Conservation (phyloP, 2,329 filamentous ascomycete species). For the Pseudopyrenochaeta lycopersici region DNA sequence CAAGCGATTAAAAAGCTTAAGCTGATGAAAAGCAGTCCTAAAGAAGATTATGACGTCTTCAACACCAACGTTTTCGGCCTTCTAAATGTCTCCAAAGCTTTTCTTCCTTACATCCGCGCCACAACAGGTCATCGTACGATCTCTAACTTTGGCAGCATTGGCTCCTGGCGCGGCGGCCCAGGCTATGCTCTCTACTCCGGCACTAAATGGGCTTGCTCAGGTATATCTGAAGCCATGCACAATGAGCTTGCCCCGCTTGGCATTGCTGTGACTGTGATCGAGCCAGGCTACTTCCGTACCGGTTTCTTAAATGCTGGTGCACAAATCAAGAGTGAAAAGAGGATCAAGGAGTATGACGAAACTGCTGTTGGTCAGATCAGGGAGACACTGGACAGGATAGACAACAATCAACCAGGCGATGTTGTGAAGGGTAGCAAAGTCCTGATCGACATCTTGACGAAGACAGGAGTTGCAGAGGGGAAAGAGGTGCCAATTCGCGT, state of each 20-base stretch:
- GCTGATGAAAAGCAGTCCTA: slow-evolving; percentile 28
- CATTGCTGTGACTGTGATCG: slow-evolving; percentile 57
- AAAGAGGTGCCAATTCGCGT: slow-evolving; percentile 63
- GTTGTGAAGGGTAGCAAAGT: slow-evolving; percentile 62
- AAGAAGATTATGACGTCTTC: slow-evolving; percentile 55
- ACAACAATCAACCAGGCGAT: slow-evolving; percentile 65
- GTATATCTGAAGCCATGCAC: slow-evolving; percentile 54
- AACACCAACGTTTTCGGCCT: slow-evolving; percentile 65
- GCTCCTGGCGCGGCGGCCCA: slow-evolving; percentile 50
- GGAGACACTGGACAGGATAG: slow-evolving; percentile 41
- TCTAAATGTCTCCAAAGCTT: slow-evolving; percentile 59
- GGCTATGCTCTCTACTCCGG: slow-evolving; percentile 57
- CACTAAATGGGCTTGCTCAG: slow-evolving; percentile 57
- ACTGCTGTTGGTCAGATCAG: slow-evolving; percentile 46
- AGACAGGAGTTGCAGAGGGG: slow-evolving; percentile 58
- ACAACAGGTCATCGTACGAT: slow-evolving; percentile 53
- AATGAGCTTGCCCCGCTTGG: slow-evolving; percentile 56
- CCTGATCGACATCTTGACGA: slow-evolving; percentile 65
- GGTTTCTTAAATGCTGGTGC: slow-evolving; percentile 51
- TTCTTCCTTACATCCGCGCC: slow-evolving; percentile 58
- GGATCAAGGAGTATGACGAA: slow-evolving; percentile 43
- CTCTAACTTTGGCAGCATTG: slow-evolving; percentile 59
- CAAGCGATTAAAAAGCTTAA: slow-evolving; percentile 26
- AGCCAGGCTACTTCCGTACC: slow-evolving; percentile 62
- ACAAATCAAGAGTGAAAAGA: slow-evolving; percentile 22